These are phyloP conservation scores for Dendrobium nobile DNA, from an alignment of 106 monocot species.

Conservation along the genomic window DNA sequence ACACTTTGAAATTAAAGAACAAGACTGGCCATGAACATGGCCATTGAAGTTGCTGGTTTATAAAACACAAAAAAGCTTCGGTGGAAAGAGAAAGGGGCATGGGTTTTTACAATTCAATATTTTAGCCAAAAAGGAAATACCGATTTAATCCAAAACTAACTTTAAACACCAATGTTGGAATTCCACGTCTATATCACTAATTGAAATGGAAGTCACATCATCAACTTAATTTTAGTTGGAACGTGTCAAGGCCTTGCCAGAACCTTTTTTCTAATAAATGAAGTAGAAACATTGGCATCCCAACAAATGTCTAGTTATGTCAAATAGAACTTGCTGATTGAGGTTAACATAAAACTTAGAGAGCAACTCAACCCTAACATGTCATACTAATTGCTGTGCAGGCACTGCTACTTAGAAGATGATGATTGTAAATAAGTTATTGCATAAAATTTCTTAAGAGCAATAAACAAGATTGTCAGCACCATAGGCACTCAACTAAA, in stretches of 20 bases:
- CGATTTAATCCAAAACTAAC: background rate
- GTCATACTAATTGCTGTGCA: background rate
- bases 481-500: too few species aligned
- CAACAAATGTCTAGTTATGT: background rate
- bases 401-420: background rate
- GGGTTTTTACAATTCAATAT: background rate
- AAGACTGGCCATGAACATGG: background rate
- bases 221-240: background rate
- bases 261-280: background rate
- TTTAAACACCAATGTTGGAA: background rate
- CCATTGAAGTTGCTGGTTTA: background rate
- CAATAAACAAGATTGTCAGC: background rate
- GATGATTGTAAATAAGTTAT: background rate
- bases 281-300: background rate
- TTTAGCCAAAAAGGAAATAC: background rate
- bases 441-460: background rate
- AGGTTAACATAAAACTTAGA: background rate
- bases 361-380: background rate
- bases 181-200: background rate
- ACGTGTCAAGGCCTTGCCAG: background rate
- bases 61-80: background rate
- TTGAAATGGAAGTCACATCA: background rate
- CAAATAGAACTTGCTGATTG: background rate
- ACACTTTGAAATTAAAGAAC: background rate
- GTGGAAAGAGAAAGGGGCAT: background rate